A percentile compares a stretch with the other conserved stretches of the same genome.
These are phyloP conservation scores for Nicotiana otophora DNA, from an alignment of 257 asterid species.

Conservation along the genomic window DNA sequence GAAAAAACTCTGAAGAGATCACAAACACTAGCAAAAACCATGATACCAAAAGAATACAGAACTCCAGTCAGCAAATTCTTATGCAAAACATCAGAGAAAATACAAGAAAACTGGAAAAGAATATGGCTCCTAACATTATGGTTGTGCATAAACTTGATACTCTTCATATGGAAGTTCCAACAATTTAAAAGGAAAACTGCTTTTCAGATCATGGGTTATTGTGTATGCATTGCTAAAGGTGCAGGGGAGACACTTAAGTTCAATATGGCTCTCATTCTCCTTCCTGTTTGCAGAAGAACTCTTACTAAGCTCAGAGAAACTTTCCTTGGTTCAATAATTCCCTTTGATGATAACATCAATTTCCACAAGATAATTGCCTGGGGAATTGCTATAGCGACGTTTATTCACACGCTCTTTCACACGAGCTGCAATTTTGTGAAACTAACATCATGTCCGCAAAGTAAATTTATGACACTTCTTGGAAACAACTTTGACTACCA, in stretches of 20 bases:
- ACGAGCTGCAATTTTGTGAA: conserved; percentile 54
- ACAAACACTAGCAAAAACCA: conserved; percentile 61
- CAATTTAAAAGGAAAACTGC: conserved; percentile 37
- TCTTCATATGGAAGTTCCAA: conserved; percentile 57
- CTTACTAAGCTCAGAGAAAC: conserved; percentile 71
- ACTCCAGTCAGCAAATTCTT: conserved; percentile 62
- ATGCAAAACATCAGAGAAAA: conserved; percentile 33
- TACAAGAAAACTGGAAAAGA: conserved; percentile 66
- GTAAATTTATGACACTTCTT: conserved; percentile 35
- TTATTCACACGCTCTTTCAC: conserved; percentile 45
- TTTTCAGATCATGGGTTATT: conserved; percentile 68
- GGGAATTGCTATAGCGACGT: conserved; percentile 36
- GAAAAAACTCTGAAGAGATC: conserved; percentile 26
- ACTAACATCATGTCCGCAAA: conserved; percentile 47
- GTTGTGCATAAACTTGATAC: conserved; percentile 38
- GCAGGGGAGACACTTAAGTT: conserved; percentile 72
- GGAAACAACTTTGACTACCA: conserved; percentile 41
- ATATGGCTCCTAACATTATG: conserved; percentile 55
- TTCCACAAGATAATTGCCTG: conserved; percentile 74
- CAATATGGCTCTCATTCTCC: conserved; percentile 81
- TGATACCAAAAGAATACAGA: conserved; percentile 75
- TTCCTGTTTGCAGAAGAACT: conserved; percentile 79
- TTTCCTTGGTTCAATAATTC: conserved; percentile 50
- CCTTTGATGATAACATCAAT: conserved; percentile 81
- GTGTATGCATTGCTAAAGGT: conserved; percentile 74